Conservation (phyloP, 2,329 filamentous ascomycete species). For the Ophiostoma perfectum region DNA sequence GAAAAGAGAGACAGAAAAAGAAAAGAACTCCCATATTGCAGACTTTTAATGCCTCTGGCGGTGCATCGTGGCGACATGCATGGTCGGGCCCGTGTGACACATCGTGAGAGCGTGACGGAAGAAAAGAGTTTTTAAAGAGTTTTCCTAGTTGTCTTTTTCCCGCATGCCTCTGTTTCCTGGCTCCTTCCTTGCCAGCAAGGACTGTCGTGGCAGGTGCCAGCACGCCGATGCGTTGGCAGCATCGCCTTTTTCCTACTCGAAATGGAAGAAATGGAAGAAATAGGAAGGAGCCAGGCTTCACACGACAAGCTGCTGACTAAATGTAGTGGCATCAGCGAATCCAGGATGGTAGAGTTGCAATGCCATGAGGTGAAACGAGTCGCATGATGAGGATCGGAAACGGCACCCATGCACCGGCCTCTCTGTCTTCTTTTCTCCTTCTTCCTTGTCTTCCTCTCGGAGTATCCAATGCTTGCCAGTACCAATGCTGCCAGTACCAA, state of each 20-base stretch:
- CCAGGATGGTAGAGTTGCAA: background rate
- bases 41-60: too few species aligned
- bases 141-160: background rate
- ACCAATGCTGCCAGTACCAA: too few species aligned
- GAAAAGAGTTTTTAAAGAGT: background rate
- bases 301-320: background rate
- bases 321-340: background rate
- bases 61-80: background rate
- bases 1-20: background rate
- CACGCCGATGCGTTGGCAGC: background rate
- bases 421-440: too few species aligned
- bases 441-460: too few species aligned
- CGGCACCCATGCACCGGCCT: background rate
- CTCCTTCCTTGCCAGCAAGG: background rate
- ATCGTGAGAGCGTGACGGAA: background rate
- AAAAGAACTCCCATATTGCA: background rate
- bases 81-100: background rate
- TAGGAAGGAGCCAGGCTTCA: background rate
- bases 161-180: background rate
- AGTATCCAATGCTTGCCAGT: too few species aligned
- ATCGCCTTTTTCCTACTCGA: background rate
- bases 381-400: background rate
- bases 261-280: background rate
- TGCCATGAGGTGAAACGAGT: constrained; percentile 7
- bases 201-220: background rate